Conservation (phyloP, 768 basidiomycete genomes). For the Mycena olivaceomarginata region DNA sequence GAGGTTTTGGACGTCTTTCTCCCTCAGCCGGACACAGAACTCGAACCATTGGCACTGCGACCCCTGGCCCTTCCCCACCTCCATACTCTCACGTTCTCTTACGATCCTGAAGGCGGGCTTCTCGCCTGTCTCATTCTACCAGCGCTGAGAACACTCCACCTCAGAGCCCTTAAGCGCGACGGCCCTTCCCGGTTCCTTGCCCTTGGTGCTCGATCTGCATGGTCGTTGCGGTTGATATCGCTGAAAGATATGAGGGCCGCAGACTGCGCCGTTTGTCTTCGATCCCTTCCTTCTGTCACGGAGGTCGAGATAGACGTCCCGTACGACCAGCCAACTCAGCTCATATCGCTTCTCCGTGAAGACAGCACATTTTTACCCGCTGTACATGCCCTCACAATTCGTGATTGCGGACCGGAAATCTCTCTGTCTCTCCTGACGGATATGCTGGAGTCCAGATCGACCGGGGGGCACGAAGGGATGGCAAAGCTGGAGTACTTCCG, state of each 20-base stretch:
- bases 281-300: slow-evolving; percentile 4
- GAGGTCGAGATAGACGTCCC: slow-evolving; percentile 6
- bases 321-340: neutral
- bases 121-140: slow-evolving; percentile 27
- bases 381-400: neutral
- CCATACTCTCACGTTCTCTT: neutral
- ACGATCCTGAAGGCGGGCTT: neutral
- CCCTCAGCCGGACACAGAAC: too few species aligned
- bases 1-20: slow-evolving; percentile 3
- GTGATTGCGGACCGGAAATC: neutral
- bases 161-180: neutral
- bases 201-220: slow-evolving; percentile 3
- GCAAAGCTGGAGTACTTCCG: slow-evolving; percentile 13
- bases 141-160: neutral
- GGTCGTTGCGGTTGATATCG: neutral
- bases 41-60: too few species aligned
- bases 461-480: neutral
- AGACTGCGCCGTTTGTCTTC: neutral
- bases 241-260: neutral
- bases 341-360: neutral
- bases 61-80: slow-evolving; percentile 11
- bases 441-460: slow-evolving; percentile 7
- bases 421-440: neutral
- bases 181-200: neutral
- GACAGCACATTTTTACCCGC: slow-evolving; percentile 1